Percentiles rank a stretch among this genome's conserved stretches.
phyloP scores from a whole-genome alignment of 345 rosid species.

The Limnanthes douglasii region DNA sequence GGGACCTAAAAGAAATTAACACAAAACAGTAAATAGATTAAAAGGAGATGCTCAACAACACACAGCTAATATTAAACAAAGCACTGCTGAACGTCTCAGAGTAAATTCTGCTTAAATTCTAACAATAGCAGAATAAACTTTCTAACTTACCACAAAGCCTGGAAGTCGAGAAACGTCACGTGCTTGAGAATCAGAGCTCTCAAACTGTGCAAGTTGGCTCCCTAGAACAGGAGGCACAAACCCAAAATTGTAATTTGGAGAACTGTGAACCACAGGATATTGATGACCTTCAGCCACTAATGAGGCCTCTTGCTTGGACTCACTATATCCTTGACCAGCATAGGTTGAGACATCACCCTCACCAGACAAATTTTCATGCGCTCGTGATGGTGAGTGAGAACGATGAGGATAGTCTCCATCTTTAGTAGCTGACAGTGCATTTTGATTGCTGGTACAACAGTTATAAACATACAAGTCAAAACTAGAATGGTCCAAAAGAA shows the following conservation, averaged over 20 bases:
- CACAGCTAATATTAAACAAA: slow-evolving; percentile 1
- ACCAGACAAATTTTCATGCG: slow-evolving; percentile 32
- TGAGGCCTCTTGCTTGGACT: slow-evolving; percentile 41
- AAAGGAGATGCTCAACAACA: slow-evolving; percentile 2
- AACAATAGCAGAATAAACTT: slow-evolving; percentile 2
- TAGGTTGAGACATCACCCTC: slow-evolving; percentile 34
- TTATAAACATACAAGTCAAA: too few relatives aligned
- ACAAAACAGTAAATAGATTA: slow-evolving; percentile 8
- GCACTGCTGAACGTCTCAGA: slow-evolving; percentile 1
- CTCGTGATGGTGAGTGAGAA: slow-evolving; percentile 30
- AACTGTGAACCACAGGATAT: slow-evolving; percentile 35
- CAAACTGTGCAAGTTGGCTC: slow-evolving; percentile 47
- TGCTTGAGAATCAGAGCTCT: slow-evolving; percentile 65
- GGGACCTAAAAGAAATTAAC: slow-evolving; percentile 36
- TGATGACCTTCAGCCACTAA: slow-evolving; percentile 41
- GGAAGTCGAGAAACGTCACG: slow-evolving; percentile 63
- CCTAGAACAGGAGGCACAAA: slow-evolving; percentile 45
- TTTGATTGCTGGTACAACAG: slow-evolving; percentile 45
- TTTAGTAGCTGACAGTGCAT: slow-evolving; percentile 21
- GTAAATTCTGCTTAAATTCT: too few relatives aligned
- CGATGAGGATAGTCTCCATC: slow-evolving; percentile 35
- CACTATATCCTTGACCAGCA: slow-evolving; percentile 35
- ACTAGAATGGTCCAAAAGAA: too few relatives aligned
- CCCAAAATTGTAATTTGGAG: slow-evolving; percentile 48
- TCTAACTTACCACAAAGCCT: slow-evolving; percentile 50